Evolutionary conservation across 306 rosid species (phyloP).

Genomic region (Ammopiptanthus mongolicus): DNA sequence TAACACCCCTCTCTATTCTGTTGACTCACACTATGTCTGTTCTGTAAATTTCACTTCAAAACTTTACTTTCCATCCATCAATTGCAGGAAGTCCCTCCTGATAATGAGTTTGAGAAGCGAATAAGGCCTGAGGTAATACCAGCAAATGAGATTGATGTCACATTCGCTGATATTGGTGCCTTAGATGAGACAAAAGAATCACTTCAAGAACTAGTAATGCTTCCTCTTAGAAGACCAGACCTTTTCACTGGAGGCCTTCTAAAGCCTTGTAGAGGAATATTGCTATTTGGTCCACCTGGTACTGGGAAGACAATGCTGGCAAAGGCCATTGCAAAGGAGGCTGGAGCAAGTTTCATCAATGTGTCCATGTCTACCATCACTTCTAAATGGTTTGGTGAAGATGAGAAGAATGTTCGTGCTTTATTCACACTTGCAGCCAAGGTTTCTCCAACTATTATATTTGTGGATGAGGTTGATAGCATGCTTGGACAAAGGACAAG

Average conservation of each 20-base stretch:
- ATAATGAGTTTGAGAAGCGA: conserved; percentile 93
- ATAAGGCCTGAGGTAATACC: conserved; percentile 96
- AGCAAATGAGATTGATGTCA: conserved; percentile 67
- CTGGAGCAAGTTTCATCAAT: conserved; percentile 97
- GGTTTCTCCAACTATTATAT: conserved; percentile 93
- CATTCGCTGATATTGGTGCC: conserved; percentile 89
- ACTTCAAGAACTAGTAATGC: conserved; percentile 97
- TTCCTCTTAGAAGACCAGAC: conserved; percentile 89
- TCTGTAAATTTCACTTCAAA: conserved; percentile 4
- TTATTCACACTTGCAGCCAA: conserved; percentile 87
- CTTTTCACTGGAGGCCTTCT: conserved; percentile 92
- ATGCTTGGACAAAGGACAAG: conserved; percentile 96
- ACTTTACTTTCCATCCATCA: background rate
- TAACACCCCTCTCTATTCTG: background rate
- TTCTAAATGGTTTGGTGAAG: conserved; percentile 99
- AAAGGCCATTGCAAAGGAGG: conserved; percentile 94
- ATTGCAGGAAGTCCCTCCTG: conserved; percentile 69
- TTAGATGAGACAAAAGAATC: conserved; percentile 84
- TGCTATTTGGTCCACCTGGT: conserved; percentile 93
- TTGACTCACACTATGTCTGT: background rate
- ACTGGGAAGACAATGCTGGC: conserved; percentile 99
- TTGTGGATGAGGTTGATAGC: conserved; percentile 98
- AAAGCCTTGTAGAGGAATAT: conserved; percentile 92
- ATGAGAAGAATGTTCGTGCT: conserved; percentile 94
- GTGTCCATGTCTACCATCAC: conserved; percentile 98